Evolutionary conservation across 2,329 filamentous ascomycete genomes (phyloP).

Genomic region (Trichoderma sp.): DNA sequence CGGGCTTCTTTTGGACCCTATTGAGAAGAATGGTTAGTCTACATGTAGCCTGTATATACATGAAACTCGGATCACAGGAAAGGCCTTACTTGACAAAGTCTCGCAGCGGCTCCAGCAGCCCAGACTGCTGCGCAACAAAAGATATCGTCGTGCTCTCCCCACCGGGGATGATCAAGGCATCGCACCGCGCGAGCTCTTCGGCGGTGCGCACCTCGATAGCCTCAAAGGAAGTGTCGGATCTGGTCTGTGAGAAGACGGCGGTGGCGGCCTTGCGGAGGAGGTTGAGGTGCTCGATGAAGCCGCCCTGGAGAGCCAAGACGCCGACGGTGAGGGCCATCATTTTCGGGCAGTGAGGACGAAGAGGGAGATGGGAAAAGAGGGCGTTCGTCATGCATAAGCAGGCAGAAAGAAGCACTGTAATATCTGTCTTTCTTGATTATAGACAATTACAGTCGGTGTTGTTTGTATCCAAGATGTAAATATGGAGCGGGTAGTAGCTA

Average conservation of each 20-base stretch:
- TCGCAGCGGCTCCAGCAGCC: constrained; percentile 78
- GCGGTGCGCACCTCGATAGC: constrained; percentile 81
- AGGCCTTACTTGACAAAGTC: constrained; percentile 82
- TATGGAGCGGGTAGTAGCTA: not conserved
- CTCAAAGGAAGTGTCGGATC: constrained; percentile 46
- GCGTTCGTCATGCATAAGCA: not conserved
- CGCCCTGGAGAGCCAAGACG: constrained; percentile 81
- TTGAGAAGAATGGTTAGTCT: not conserved
- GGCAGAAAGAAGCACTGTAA: not conserved
- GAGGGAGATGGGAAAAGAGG: constrained; percentile 21
- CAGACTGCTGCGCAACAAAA: constrained; percentile 78
- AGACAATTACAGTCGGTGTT: not conserved
- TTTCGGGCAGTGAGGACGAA: constrained; percentile 9
- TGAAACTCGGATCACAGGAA: constrained; percentile 26
- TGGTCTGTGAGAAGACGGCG: constrained; percentile 49
- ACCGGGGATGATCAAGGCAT: constrained; percentile 86
- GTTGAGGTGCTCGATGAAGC: constrained; percentile 84
- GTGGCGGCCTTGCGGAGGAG: constrained; percentile 69
- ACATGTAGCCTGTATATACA: not conserved
- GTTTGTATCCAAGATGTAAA: not conserved
- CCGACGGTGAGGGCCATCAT: constrained; percentile 53
- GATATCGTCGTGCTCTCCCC: constrained; percentile 95
- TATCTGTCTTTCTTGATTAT: not conserved
- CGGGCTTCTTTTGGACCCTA: constrained; percentile 74
- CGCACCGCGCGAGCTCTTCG: constrained; percentile 69